Evolutionary conservation across 2,329 filamentous ascomycete genomes (phyloP).

Genomic region (Fusarium annulatum): DNA sequence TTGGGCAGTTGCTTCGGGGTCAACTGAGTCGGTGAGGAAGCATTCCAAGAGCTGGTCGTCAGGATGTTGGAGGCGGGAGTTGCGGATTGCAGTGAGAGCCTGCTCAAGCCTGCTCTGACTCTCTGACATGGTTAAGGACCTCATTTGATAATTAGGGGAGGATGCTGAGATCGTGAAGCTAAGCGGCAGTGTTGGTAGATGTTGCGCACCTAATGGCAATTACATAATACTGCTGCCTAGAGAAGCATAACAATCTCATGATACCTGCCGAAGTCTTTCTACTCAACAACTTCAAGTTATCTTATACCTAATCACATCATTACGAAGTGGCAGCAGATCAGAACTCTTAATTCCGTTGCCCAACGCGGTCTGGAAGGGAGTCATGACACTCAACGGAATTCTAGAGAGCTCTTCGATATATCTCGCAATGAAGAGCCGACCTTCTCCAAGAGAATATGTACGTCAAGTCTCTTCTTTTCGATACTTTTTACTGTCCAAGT

Average conservation of each 20-base stretch:
- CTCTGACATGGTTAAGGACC: accelerated
- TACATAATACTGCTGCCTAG: background rate
- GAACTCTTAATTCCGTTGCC: background rate
- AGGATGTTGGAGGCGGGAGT: accelerated
- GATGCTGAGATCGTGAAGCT: accelerated
- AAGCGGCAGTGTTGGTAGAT: background rate
- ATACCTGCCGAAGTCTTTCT: background rate
- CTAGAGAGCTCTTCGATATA: background rate
- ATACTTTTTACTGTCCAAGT: too few species aligned
- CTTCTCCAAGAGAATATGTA: background rate
- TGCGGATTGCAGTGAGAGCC: accelerated
- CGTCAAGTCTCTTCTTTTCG: background rate
- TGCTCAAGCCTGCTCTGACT: accelerated
- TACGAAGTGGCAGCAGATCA: too few species aligned
- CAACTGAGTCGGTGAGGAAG: background rate
- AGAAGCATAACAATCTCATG: background rate
- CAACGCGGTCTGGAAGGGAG: background rate
- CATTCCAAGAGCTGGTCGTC: background rate
- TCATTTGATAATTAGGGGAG: accelerated
- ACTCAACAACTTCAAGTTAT: background rate
- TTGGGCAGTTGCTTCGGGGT: background rate
- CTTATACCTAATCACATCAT: background rate
- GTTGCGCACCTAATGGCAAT: accelerated
- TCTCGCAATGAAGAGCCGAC: background rate
- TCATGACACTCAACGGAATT: background rate